Evolutionary conservation across 2,329 filamentous ascomycete genomes (phyloP).

Genomic region (Pseudocercospora fijiensis): DNA sequence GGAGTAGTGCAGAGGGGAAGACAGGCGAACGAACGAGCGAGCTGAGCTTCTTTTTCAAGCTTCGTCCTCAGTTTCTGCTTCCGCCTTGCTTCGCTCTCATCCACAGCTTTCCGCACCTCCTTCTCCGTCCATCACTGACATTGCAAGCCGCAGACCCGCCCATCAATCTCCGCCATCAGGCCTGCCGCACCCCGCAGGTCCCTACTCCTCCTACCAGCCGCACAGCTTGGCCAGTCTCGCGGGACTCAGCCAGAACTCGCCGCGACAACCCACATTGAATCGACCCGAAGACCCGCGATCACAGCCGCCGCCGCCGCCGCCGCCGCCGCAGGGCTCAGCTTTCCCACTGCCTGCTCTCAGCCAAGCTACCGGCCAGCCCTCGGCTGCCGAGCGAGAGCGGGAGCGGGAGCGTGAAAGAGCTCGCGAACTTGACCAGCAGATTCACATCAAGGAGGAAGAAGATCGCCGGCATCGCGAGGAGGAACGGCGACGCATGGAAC

Average conservation of each 20-base stretch:
- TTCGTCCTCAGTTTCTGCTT: conserved; percentile 1
- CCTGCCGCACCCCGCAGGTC: conserved; percentile 38
- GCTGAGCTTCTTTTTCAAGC: conserved; percentile 4
- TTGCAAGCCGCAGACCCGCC: conserved; percentile 20
- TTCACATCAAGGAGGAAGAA: conserved; percentile 59
- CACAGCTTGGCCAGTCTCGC: conserved; percentile 49
- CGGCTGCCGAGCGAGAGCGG: conserved; percentile 44
- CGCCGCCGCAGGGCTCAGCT: conserved; percentile 39
- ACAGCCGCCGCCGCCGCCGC: conserved; percentile 35
- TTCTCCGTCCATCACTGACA: neutral
- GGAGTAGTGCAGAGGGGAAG: neutral
- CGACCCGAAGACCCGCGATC: conserved; percentile 31
- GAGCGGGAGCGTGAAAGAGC: conserved; percentile 44
- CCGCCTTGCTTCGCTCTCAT: conserved; percentile 4
- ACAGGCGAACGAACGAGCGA: neutral
- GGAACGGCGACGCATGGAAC: conserved; percentile 67
- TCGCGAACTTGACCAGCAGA: conserved; percentile 55
- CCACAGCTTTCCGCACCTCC: neutral
- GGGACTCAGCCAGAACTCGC: conserved; percentile 47
- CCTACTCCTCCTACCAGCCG: conserved; percentile 46
- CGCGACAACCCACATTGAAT: conserved; percentile 39
- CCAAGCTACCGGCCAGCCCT: conserved; percentile 45
- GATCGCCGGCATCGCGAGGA: conserved; percentile 61
- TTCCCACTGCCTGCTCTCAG: conserved; percentile 48
- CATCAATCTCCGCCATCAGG: conserved; percentile 37